Evolutionary conservation across 352 stramenopile genomes (phyloP), one percentile per base, ranked within the genome.

Genomic region (Phytophthora parvispora): DNA sequence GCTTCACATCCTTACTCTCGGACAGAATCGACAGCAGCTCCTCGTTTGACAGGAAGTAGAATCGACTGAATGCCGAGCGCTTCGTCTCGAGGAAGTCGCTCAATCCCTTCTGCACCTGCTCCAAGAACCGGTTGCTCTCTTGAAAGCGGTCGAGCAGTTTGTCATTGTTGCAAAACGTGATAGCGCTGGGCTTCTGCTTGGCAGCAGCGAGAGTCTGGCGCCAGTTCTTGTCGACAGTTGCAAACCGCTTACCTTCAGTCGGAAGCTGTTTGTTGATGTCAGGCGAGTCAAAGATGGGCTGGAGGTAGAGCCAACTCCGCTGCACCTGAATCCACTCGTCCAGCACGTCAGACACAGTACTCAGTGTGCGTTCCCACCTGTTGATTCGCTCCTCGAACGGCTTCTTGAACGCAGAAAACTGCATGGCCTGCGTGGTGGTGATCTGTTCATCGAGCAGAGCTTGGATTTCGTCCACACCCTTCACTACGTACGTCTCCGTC

Each of bases 221-320:
- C 94, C 95, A 99, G 72, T 98, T 98, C 67, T 99, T 99, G 67
- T 99, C 96, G 0, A 99, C 96, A 2, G 93, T 98, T 0, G 91
- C 86, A 63, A 99, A 99, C 7, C 95, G 83, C 63, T 99, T 99
- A 15, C 93, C 94, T 71, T 99, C 96, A 4, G 87, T 95, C 0
- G 96, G 96, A 1, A 99, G 84, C 63, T 99, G 96, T 68, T 99
- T 99, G 80, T 98, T 98, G 64, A 99, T 99, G 60, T 99, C 96
- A 0, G 92, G 84, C 2, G 92, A 98, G 67, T 99, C 95, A 48
- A 99, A 99, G 56, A 99, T 99, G 10, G 96, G 96, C 69, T 99
- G 94, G 8, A 99, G 77, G 54, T 99, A 99, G n/a, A 99, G 64
- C 96, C 96, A 99, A 72, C 90, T 98, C 18, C 96, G 89, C 72